phyloP scores from a whole-genome alignment of 352 stramenopile genomes.

The Plasmopara muralis region DNA sequence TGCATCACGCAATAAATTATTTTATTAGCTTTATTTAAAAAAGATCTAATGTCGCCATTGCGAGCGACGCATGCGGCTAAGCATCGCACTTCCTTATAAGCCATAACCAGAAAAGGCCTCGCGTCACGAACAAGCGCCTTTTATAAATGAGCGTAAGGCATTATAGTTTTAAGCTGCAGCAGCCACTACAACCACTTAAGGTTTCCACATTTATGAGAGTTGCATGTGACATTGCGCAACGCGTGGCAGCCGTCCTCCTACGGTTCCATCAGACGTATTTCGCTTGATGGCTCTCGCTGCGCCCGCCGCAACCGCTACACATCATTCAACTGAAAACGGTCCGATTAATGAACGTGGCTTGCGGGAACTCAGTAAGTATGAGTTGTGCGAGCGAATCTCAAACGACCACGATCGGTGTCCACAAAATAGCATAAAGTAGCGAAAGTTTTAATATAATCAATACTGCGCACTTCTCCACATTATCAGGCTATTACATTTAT shows the following conservation, averaged over 20 bases:
- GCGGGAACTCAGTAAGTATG: conserved; percentile 51
- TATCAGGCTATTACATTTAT: too few species aligned
- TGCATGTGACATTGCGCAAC: conserved; percentile 69
- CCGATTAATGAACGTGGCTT: conserved; percentile 79
- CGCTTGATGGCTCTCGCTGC: conserved; percentile 47
- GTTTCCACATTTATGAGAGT: conserved; percentile 32
- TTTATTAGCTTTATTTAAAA: too few species aligned
- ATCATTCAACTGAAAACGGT: not conserved
- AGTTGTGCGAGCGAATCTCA: conserved; percentile 49
- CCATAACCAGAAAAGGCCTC: too few species aligned
- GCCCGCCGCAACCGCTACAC: conserved; percentile 47
- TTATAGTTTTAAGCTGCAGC: too few species aligned
- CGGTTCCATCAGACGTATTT: conserved; percentile 56
- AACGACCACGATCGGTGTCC: conserved; percentile 38
- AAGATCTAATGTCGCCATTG: too few species aligned
- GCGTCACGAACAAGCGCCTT: too few species aligned
- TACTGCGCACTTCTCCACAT: too few species aligned
- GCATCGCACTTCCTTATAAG: too few species aligned
- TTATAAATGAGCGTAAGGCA: too few species aligned
- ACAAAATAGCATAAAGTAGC: conserved; percentile 23
- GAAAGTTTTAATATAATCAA: too few species aligned
- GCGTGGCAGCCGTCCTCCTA: conserved; percentile 69
- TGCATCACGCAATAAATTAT: too few species aligned
- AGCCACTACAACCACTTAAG: not conserved
- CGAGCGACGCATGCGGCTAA: too few species aligned